phyloP scores from a whole-genome alignment of 1,284 basidiomycete species.

The Rhodotorula sp. region DNA sequence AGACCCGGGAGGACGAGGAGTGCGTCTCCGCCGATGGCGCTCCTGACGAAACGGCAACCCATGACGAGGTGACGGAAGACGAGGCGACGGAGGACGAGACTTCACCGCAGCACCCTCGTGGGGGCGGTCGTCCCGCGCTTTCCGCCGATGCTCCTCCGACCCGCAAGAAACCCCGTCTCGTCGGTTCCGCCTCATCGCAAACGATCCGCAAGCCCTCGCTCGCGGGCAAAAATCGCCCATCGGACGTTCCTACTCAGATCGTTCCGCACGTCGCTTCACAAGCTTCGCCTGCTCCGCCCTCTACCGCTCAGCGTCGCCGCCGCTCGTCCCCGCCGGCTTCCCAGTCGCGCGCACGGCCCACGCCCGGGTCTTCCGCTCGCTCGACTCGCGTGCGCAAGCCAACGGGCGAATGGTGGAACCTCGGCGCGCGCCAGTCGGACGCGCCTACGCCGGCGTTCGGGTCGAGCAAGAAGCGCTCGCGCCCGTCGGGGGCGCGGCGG shows the following conservation, averaged over 20 bases:
- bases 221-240: constrained; percentile 3
- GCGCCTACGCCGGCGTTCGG: neutral
- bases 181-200: neutral
- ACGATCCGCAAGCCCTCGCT: neutral
- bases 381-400: neutral
- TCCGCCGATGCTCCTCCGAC: neutral
- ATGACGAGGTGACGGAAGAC: neutral
- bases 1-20: too few species aligned
- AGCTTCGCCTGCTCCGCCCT: neutral
- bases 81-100: neutral
- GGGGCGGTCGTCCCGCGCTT: neutral
- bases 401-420: constrained; percentile 4
- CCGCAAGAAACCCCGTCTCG: neutral
- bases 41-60: too few species aligned
- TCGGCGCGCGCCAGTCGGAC: neutral
- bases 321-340: neutral
- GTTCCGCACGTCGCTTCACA: neutral
- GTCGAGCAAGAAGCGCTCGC: neutral
- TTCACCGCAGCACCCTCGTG: neutral
- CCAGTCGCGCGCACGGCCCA: neutral
- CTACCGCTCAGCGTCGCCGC: neutral
- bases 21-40: too few species aligned
- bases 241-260: neutral
- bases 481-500: neutral
- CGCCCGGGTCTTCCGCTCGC: neutral